Base-by-base conservation (phyloP, 495 filamentous ascomycete genomes). In the Chaetomium cochliodes region DNA sequence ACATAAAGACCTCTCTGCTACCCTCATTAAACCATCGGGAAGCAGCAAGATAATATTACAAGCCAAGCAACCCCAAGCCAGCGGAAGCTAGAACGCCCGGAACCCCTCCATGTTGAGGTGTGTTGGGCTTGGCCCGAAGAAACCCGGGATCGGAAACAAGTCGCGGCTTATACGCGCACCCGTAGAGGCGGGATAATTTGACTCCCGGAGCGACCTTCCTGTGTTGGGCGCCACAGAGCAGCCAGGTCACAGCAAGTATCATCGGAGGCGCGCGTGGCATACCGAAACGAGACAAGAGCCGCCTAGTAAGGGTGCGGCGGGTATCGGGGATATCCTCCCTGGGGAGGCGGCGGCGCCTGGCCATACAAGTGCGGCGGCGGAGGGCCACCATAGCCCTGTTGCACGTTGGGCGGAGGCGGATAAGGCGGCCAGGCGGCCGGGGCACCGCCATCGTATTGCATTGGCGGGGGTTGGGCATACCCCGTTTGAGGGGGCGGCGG, bases 331-430 rank as follows among this genome's bases (percentile, higher is more conserved):
- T 67, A 71, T 6, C 61, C 60, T 26, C 53, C 52, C 54, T 64
- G 66, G 7, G 52, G 60, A 5, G 62, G 53, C 4, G 63, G 63
- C 49, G 63, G 66, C 0, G 53, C 66, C 20, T 68, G 65, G 18
- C 53, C 60, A 33, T 72, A 72, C 15, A 64, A 33, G 51, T 58
- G 47, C 4, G 65, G 70, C 54, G 65, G 65, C 49, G 65, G 65
- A 9, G 55, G 53, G 7, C 53, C 70, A 23, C 62, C 66, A n/a
- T 66, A 68, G n/a, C 60, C 63, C 25, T 58, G 54, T 37, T 64
- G 66, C 8, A 3, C 37, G 16, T n/a, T 62, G 52, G 60, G 60
- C 5, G 58, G 65, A 4, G 65, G 58, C 20, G 59, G 63, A 44
- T 65, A 65, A 23, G 65, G 51, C 54, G 58, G 67, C 57, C 64